Evolutionary conservation across 2,329 filamentous ascomycete genomes (phyloP).

Genomic region (Clonostachys rosea): DNA sequence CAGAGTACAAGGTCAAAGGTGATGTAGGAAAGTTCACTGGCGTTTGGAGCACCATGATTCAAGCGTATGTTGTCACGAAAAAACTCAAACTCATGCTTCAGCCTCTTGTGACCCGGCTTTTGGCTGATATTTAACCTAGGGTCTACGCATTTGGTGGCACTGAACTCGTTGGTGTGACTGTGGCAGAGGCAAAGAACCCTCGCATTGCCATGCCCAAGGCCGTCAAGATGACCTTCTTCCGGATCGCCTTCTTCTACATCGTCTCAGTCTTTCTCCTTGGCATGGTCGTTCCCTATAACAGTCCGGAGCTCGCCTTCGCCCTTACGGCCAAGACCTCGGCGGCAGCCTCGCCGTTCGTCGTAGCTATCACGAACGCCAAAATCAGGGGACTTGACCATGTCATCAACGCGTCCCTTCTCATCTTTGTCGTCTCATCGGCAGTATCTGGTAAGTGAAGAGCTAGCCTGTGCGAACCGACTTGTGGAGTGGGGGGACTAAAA

Average conservation of each 20-base stretch:
- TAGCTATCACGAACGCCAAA: slow-evolving; percentile 43
- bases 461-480: too few species aligned
- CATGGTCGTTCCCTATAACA: slow-evolving; percentile 26
- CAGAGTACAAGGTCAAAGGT: slow-evolving; percentile 30
- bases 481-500: too few species aligned
- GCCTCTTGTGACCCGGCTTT: too few species aligned
- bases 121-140: too few species aligned
- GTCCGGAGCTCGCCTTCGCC: slow-evolving; percentile 37
- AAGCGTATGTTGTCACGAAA: slow-evolving; percentile 20
- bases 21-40: slow-evolving; percentile 31
- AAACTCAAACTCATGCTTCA: too few species aligned
- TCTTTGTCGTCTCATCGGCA: slow-evolving; percentile 49
- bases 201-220: slow-evolving; percentile 28
- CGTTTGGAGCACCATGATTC: slow-evolving; percentile 39
- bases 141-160: slow-evolving; percentile 21
- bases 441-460: too few species aligned
- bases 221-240: slow-evolving; percentile 23
- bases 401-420: slow-evolving; percentile 54
- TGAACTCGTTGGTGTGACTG: slow-evolving; percentile 24
- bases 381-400: slow-evolving; percentile 40
- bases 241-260: slow-evolving; percentile 28
- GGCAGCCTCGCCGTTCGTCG: slow-evolving; percentile 50
- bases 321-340: slow-evolving; percentile 25
- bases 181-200: slow-evolving; percentile 27
- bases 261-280: slow-evolving; percentile 30